Evolutionary conservation across 345 rosid genomes (phyloP), one percentile per base, ranked within the genome.

Genomic region (Eucalyptus cloeziana): DNA sequence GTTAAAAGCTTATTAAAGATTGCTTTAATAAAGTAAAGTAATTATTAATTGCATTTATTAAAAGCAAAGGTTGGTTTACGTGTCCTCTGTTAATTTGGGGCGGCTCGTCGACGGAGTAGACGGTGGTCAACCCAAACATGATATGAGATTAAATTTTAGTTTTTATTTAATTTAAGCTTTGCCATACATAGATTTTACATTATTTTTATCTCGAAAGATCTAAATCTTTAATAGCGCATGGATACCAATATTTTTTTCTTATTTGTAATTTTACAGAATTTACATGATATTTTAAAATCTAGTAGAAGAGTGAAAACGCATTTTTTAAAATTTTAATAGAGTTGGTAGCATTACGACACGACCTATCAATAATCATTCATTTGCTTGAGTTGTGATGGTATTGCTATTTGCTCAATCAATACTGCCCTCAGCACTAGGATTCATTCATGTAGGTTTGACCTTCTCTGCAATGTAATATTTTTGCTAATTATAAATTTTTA

Each of bases 301-400:
- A 33, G 6, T n/a, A n/a, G 21, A 15, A n/a, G 5, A 64, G 37
- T 33, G 19, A 64, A 64, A n/a, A 64, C 10, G 5, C 37, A 14
- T 4, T n/a, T 16, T 4, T n/a, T 15, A 1, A n/a, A n/a, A 4
- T 14, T n/a, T 15, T 4, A 3, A n/a, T 14, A n/a, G 37, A n/a
- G 3, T 14, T 64, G 11, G 4, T 2, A 3, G 5, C 19, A 7
- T 5, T 3, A 2, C 3, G 3, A n/a, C 5, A 64, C 33, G 3
- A 0, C 6, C 10, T 17, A n/a, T 64, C 37, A 14, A 64, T n/a
- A 8, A n/a, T 64, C 37, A 7, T 64, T 64, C 33, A n/a, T 64
- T 64, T 15, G 76, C 76, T 64, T 33, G 19, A 64, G 40, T 16
- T n/a, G 76, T n/a, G 19, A n/a, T n/a, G 76, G 6, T 24, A 56